Base-by-base conservation (phyloP, 1,284 basidiomycete species). In the Tylopilus sp. region DNA sequence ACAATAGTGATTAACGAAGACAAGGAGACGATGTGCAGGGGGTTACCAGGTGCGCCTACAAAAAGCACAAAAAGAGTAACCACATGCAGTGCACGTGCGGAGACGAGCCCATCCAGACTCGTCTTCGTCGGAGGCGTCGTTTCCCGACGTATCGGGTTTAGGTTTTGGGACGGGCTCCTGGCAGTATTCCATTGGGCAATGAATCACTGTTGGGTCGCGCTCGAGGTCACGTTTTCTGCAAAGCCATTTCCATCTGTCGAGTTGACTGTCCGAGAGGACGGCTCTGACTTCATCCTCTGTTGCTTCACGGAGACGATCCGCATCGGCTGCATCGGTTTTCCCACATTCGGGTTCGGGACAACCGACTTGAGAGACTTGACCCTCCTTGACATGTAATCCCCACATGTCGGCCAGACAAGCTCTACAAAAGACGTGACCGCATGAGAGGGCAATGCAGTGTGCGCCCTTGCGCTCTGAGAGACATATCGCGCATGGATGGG, bases 291-390 rank as follows among this genome's bases (percentile, higher is more conserved):
- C 81, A 50, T 86, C 74, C 64, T 91, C 73, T 59, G 77, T 60
- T 38, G 91, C 74, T 58, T 87, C 72, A 64, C 81, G 61, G 37
- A 48, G 43, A 12, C 52, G 49, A 21, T 50, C 40, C 31, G 15
- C 26, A 16, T 35, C 43, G 15, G 16, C 36, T 28, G 60, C 78
- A 59, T 46, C 76, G 2, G 30, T 57, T 73, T 91, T 82, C 69
- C 95, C 79, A 73, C 95, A 76, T 56, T 79, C 68, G 7, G 79
- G 77, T 56, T 87, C 82, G 1, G 89, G 85, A 62, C 89, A 92
- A 0, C 80, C 77, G 1, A 92, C 87, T 23, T 74, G 72, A 18
- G 71, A 74, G 5, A 89, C 74, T 51, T 85, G 80, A 12, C 89
- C 89, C 64, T 92, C 89, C 43, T 69, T 70, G 47, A 92, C 85